phyloP scores from a whole-genome alignment of 2,329 filamentous ascomycete genomes.

The Talaromyces pinophilus region DNA sequence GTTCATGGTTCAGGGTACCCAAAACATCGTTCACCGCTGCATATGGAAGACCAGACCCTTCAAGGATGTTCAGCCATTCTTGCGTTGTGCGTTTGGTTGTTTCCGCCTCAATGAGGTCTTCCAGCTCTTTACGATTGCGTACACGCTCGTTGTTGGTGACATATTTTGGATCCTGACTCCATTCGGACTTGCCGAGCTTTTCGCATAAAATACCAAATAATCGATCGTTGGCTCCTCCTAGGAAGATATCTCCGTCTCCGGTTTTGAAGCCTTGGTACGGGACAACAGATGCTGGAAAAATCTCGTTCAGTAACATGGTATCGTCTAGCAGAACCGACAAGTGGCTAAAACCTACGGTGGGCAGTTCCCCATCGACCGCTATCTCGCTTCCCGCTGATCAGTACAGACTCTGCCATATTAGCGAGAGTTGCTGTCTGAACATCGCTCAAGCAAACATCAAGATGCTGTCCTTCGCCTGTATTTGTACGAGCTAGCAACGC shows the following conservation, averaged over 20 bases:
- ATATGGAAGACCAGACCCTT: conserved; percentile 92
- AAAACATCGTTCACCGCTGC: conserved; percentile 93
- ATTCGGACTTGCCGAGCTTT: conserved; percentile 59
- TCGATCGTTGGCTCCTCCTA: conserved; percentile 65
- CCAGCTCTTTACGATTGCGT: conserved; percentile 70
- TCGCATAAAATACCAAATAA: conserved; percentile 63
- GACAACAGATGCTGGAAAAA: conserved; percentile 76
- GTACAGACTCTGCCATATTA: conserved; percentile 88
- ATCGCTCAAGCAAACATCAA: conserved; percentile 88
- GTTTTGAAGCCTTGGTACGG: conserved; percentile 83
- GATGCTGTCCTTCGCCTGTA: conserved; percentile 82
- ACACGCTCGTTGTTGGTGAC: conserved; percentile 63
- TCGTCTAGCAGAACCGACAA: background rate
- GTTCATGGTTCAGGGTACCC: conserved; percentile 76
- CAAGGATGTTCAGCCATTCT: conserved; percentile 83
- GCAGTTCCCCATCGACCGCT: conserved; percentile 93
- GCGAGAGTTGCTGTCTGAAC: conserved; percentile 93
- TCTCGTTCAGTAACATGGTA: background rate
- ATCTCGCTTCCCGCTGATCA: conserved; percentile 86
- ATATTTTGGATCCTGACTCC: conserved; percentile 59
- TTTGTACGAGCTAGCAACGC: conserved; percentile 72
- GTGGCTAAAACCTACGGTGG: conserved; percentile 63
- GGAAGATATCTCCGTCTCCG: conserved; percentile 61
- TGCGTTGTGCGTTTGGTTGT: conserved; percentile 76
- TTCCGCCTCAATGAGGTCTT: conserved; percentile 73